phyloP scores from a whole-genome alignment of 345 rosid species.

The Gossypium bickii region DNA sequence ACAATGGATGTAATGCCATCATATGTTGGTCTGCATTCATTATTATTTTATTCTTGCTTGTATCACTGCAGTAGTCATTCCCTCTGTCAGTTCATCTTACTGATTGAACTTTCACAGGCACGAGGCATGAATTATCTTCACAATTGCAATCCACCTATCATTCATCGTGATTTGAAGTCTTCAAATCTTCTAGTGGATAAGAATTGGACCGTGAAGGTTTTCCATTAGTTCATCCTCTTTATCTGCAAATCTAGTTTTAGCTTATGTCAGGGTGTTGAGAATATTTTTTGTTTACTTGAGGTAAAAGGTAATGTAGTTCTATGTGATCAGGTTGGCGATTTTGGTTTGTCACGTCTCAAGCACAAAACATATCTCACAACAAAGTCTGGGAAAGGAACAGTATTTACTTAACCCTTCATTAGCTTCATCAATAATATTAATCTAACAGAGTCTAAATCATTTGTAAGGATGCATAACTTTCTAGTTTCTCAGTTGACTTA shows the following conservation, averaged over 20 bases:
- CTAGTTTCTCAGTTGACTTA: neutral
- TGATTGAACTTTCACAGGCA: slow-evolving; percentile 47
- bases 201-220: slow-evolving; percentile 95
- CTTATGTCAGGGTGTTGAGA: neutral
- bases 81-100: slow-evolving; percentile 2
- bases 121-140: slow-evolving; percentile 98
- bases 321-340: slow-evolving; percentile 80
- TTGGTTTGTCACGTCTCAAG: slow-evolving; percentile 96
- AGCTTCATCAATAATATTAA: slow-evolving; percentile 3
- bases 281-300: neutral
- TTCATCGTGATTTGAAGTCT: slow-evolving; percentile 79
- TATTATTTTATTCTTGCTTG: slow-evolving; percentile 14
- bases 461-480: neutral
- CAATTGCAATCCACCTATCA: slow-evolving; percentile 78
- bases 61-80: slow-evolving; percentile 3
- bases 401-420: slow-evolving; percentile 25
- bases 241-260: neutral
- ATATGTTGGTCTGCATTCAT: neutral
- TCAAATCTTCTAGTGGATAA: slow-evolving; percentile 82
- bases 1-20: neutral
- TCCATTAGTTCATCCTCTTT: slow-evolving; percentile 15
- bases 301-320: neutral
- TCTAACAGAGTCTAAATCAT: slow-evolving; percentile 4
- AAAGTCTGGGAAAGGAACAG: slow-evolving; percentile 92
- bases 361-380: slow-evolving; percentile 72